These are phyloP conservation scores for Sarocladium brachiariae DNA, from an alignment of 2,329 filamentous ascomycete genomes.

Conservation along the genomic window DNA sequence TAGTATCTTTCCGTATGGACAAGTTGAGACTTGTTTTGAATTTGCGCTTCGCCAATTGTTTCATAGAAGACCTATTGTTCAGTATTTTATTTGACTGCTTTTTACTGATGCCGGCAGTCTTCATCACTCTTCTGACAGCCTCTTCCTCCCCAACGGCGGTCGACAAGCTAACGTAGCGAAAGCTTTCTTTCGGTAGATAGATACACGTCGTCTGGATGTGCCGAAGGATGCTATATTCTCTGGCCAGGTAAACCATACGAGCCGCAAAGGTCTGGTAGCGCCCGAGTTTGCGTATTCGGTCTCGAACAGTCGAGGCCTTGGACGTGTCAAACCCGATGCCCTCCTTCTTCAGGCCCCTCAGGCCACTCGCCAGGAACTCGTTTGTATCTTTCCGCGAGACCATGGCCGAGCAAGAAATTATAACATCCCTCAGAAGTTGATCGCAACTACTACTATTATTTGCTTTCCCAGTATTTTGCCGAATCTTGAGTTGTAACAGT, in stretches of 20 bases:
- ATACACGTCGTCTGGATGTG: not conserved
- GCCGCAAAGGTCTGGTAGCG: slow-evolving; percentile 2
- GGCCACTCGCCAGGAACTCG: no score
- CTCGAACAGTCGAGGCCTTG: not conserved
- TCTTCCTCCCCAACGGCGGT: no score
- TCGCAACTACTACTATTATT: no score
- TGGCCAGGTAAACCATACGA: not conserved
- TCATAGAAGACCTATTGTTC: not conserved
- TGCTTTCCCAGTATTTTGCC: no score
- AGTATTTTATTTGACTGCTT: not conserved
- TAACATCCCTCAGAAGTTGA: no score
- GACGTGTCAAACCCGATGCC: not conserved
- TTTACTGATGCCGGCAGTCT: not conserved
- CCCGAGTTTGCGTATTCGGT: slow-evolving; percentile 1
- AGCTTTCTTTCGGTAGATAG: not conserved
- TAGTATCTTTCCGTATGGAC: not conserved
- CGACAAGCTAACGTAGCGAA: no score
- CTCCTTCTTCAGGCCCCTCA: no score
- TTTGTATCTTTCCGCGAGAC: no score
- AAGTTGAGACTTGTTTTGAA: not conserved
- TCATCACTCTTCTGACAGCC: not conserved
- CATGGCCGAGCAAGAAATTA: no score
- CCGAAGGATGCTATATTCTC: not conserved
- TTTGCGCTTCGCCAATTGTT: no score
- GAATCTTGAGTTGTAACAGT: no score